phyloP scores from a whole-genome alignment of 2,329 filamentous ascomycete species.

The Arthrobotrys sphaeroides region DNA sequence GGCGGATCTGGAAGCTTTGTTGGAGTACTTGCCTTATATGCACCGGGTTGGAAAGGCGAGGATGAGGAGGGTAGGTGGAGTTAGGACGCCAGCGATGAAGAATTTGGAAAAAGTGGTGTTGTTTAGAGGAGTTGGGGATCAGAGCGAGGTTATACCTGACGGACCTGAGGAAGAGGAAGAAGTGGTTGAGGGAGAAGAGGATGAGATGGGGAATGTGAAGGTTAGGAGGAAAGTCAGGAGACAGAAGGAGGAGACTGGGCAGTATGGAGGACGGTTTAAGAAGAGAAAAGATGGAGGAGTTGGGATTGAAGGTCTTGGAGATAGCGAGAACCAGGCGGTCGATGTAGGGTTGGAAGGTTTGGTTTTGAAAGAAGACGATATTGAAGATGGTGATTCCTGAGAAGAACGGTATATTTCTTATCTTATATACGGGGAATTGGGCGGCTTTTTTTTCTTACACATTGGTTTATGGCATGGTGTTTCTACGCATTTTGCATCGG shows the following conservation, averaged over 20 bases:
- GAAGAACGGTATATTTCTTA: not conserved
- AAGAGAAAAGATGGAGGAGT: constrained; percentile 60
- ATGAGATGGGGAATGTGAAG: constrained; percentile 53
- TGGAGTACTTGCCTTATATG: constrained; percentile 89
- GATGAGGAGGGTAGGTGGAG: constrained; percentile 57
- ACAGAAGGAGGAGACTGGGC: constrained; percentile 48
- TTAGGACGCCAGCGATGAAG: constrained; percentile 61
- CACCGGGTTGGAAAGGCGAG: constrained; percentile 68
- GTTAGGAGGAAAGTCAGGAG: constrained; percentile 55
- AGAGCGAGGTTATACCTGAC: constrained; percentile 59
- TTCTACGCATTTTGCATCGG: not conserved
- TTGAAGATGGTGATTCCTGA: constrained; percentile 69
- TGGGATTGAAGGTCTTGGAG: constrained; percentile 56
- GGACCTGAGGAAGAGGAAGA: constrained; percentile 62
- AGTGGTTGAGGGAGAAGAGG: constrained; percentile 61
- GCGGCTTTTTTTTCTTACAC: not conserved
- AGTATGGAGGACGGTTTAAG: constrained; percentile 53
- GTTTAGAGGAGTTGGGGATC: constrained; percentile 60
- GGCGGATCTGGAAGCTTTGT: constrained; percentile 70
- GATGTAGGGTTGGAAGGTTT: constrained; percentile 70
- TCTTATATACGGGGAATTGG: not conserved
- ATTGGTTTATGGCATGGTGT: not conserved
- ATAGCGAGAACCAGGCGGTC: constrained; percentile 59
- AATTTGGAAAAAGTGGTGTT: constrained; percentile 61
- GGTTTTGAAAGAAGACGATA: constrained; percentile 83